Evolutionary conservation across 352 stramenopile genomes (phyloP).

Genomic region (Globisporangium paroecandrum): DNA sequence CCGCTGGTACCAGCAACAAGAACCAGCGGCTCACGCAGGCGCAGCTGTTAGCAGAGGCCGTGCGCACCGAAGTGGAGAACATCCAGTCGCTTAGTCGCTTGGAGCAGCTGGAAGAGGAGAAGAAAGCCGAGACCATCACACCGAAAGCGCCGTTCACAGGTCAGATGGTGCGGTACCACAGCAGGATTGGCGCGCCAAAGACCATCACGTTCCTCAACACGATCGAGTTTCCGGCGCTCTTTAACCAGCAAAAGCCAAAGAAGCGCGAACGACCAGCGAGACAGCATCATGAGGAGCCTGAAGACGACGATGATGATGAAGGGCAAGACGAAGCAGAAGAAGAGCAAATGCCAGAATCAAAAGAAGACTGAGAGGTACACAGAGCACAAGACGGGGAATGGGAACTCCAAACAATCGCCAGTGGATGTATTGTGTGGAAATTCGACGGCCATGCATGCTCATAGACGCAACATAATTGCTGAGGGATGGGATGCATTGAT

Average conservation of each 20-base stretch:
- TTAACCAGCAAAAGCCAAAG: slow-evolving; percentile 56
- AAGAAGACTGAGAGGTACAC: background rate
- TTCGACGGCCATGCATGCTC: background rate
- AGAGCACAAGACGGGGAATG: background rate
- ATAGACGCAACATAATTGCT: background rate
- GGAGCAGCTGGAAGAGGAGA: slow-evolving; percentile 82
- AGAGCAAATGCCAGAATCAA: slow-evolving; percentile 3
- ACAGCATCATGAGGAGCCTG: slow-evolving; percentile 26
- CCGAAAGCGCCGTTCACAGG: slow-evolving; percentile 72
- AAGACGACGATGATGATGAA: slow-evolving; percentile 31
- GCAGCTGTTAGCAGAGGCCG: slow-evolving; percentile 66
- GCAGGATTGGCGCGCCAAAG: slow-evolving; percentile 54
- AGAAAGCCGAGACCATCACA: slow-evolving; percentile 57
- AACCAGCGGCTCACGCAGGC: slow-evolving; percentile 53
- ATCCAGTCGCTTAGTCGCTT: slow-evolving; percentile 71
- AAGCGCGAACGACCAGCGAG: slow-evolving; percentile 46
- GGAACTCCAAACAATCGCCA: background rate
- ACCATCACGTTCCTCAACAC: slow-evolving; percentile 84
- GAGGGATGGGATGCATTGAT: background rate
- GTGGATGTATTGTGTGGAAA: background rate
- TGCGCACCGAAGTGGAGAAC: slow-evolving; percentile 78
- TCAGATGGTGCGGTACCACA: slow-evolving; percentile 69
- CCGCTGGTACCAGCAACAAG: slow-evolving; percentile 10
- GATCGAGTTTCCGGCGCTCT: slow-evolving; percentile 57
- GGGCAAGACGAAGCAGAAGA: background rate